Base-by-base conservation (phyloP, 2,329 filamentous ascomycete genomes). In the Ploettnerulaceae sp. region DNA sequence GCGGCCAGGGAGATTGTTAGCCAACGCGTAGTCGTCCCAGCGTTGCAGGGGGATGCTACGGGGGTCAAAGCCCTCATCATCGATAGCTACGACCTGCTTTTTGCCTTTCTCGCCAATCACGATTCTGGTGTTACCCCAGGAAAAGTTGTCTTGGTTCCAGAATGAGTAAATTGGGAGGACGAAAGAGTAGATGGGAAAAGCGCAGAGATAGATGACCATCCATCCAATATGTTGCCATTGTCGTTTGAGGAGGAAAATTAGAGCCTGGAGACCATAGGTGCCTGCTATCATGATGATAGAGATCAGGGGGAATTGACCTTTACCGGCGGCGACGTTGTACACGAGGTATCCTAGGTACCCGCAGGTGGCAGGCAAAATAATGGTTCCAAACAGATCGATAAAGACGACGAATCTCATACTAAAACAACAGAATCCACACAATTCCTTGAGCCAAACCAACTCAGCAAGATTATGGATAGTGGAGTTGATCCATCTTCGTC, bases 91-190 rank as follows among this genome's bases (percentile, higher is more conserved):
- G n/a, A 96, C 74, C 63, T 95, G 82, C 71, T 95, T 95, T 64
- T 79, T 79, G 53, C 90, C 91, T 67, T 91, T 89, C 67, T 98
- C 93, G 49, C 89, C 91, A 56, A 97, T 86, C 57, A 98, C 93
- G 55, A 98, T 82, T 78, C 93, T 89, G 1, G 93, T 98, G 71
- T 93, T 97, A 76, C 93, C 93, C 93, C 93, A 98, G 2, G 84
- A 84, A 75, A 98, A 98, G 70, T 98, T 91, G 69, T 98, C 93
- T 67, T 96, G 90, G 69, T 96, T 95, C 93, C 93, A 98, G 83
- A 98, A 98, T 0, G 91, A 95, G 72, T 97, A 98, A 54, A 98
- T 71, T 0, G 93, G 93, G 9, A 98, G 77, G 53, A 94, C 65
- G 60, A 98, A 87, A 3, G 85, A 93, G 72, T 91, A 96, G 58